These are phyloP conservation scores for Trichoderma aggressivum DNA, from an alignment of 2,329 filamentous ascomycete species.

Conservation along the genomic window DNA sequence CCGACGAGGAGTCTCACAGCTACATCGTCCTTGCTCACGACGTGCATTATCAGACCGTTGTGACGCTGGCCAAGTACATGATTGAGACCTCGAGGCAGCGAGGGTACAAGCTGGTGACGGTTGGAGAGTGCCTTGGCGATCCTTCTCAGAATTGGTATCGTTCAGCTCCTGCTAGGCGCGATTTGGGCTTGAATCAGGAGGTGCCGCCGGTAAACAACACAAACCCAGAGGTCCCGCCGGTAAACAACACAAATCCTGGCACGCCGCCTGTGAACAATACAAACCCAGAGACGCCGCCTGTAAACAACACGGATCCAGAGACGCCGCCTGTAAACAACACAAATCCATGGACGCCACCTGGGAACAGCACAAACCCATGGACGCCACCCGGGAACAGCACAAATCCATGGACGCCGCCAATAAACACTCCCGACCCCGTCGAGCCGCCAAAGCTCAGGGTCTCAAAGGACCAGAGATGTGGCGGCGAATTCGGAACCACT, in stretches of 20 bases:
- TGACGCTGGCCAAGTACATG: constrained; percentile 43
- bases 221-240: not conserved
- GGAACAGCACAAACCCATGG: not conserved
- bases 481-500: constrained; percentile 34
- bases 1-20: constrained; percentile 26
- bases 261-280: constrained; percentile 34
- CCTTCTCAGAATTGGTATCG: constrained; percentile 53
- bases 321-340: not conserved
- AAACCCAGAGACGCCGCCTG: constrained; percentile 4
- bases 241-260: not conserved
- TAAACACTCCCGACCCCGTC: not conserved
- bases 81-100: constrained; percentile 37
- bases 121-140: constrained; percentile 57
- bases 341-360: constrained; percentile 4
- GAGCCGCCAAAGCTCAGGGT: constrained; percentile 24
- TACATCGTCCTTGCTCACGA: constrained; percentile 55
- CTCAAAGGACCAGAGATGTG: constrained; percentile 38
- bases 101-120: constrained; percentile 49
- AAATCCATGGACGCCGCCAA: constrained; percentile 5
- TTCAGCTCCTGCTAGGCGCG: constrained; percentile 21
- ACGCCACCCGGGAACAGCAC: not conserved
- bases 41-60: constrained; percentile 46
- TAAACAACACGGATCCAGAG: not conserved
- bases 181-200: constrained; percentile 9
- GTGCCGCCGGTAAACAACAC: not conserved